phyloP scores from a whole-genome alignment of 371 early-diverging fungal genomes.

The Mucor saturninus region DNA sequence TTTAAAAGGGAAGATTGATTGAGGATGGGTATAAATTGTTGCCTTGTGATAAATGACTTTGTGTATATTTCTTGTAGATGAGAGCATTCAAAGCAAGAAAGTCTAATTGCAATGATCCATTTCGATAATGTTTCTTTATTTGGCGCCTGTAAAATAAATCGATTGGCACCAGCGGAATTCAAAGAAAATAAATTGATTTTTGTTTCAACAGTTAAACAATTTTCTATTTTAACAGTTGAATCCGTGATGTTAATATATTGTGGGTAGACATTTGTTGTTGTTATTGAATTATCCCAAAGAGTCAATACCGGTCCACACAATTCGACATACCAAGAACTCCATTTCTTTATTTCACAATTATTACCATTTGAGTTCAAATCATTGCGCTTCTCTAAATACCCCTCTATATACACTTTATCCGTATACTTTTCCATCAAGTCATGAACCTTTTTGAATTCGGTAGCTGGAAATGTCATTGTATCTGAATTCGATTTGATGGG shows the following conservation, averaged over 20 bases:
- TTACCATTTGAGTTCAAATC: constrained; percentile 61
- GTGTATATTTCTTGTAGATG: constrained; percentile 81
- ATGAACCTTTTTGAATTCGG: constrained; percentile 31
- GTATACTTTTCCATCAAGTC: constrained; percentile 57
- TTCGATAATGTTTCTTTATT: constrained; percentile 27
- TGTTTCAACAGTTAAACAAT: constrained; percentile 42
- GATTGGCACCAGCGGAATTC: constrained; percentile 71
- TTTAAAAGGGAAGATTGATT: background rate
- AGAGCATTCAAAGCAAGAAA: constrained; percentile 79
- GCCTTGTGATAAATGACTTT: constrained; percentile 57
- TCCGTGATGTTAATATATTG: constrained; percentile 78
- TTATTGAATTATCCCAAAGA: constrained; percentile 57
- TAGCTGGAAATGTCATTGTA: constrained; percentile 1
- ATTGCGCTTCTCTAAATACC: constrained; percentile 69
- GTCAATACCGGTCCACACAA: constrained; percentile 66
- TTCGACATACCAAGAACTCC: constrained; percentile 76
- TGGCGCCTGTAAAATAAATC: constrained; percentile 62
- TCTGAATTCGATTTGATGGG: constrained; percentile 27
- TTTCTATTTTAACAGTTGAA: constrained; percentile 55
- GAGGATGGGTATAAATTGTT: constrained; percentile 14
- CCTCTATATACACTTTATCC: constrained; percentile 71
- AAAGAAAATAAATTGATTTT: constrained; percentile 57
- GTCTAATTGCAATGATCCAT: constrained; percentile 47
- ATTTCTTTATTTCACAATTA: constrained; percentile 53
- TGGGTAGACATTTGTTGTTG: constrained; percentile 38